Conservation (phyloP, 306 rosid species). For the Phaseolus lunatus region DNA sequence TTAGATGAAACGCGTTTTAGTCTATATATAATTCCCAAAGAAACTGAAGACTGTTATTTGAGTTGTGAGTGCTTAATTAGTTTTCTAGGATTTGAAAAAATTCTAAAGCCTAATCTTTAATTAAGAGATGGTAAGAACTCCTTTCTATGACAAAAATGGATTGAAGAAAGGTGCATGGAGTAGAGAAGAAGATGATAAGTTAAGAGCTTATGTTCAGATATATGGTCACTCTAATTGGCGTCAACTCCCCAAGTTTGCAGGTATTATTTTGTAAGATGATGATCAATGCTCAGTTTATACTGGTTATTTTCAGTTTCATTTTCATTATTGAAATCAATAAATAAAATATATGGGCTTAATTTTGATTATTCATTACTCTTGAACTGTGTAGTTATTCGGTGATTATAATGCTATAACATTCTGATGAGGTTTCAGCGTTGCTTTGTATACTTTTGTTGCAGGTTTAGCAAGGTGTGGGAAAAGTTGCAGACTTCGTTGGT, state of each 20-base stretch:
- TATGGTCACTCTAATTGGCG: conserved; percentile 80
- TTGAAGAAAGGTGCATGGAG: conserved; percentile 84
- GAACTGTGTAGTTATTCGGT: neutral
- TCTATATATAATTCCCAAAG: neutral
- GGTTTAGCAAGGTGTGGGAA: conserved; percentile 81
- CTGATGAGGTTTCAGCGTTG: neutral
- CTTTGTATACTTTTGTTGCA: conserved; percentile 14
- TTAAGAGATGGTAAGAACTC: conserved; percentile 69
- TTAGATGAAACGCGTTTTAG: conserved; percentile 9
- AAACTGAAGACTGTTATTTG: neutral
- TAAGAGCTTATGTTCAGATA: conserved; percentile 57
- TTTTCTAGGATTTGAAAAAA: conserved; percentile 15
- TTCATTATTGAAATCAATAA: neutral
- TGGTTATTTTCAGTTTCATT: neutral
- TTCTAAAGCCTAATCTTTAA: neutral
- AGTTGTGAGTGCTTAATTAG: conserved; percentile 3
- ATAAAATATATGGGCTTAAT: neutral
- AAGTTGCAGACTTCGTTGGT: conserved; percentile 88
- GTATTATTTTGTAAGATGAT: conserved; percentile 34
- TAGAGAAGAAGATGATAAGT: conserved; percentile 67
- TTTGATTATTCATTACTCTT: neutral
- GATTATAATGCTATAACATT: neutral
- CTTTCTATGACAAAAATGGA: conserved; percentile 69
- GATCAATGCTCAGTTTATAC: neutral
- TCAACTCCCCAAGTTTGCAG: conserved; percentile 66